Base-by-base conservation (phyloP, 2,329 filamentous ascomycete species). In the Berkeleyomyces rouxiae region DNA sequence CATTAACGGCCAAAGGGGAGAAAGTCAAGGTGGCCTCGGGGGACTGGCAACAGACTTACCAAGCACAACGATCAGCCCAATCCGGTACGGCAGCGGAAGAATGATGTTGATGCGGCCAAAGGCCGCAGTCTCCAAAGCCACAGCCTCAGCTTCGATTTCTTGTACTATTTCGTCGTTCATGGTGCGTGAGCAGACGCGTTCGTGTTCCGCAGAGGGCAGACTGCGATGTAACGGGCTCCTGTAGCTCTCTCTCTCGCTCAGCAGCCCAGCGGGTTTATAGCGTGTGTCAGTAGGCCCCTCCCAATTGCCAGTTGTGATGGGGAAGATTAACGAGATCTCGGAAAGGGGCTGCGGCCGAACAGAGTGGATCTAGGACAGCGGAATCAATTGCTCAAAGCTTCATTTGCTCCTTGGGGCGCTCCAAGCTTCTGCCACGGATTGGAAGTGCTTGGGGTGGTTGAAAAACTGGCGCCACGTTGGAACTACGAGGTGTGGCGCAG, bases 31-130 rank as follows among this genome's bases (percentile, higher is more conserved):
- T 16, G 43, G 53, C 36, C 31, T 10, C 9, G 43, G 11, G 23
- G 37, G 59, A n/a, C n/a, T 62, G 9, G 43, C 13, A 31, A 40
- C 11, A n/a, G 51, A 69, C 79, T 67, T 78, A 95, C 90, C 92
- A 67, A 95, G 77, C 61, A 95, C 86, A 66, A 93, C 77, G 69
- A 96, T 86, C 68, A 95, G 82, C 65, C 90, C 89, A 64, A 96
- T 84, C 67, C 92, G 86, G 73, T 92, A 96, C 51, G 93, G 92
- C 65, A 97, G 79, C 61, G 92, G 93, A 67, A 97, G 44, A 9
- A 65, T 49, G 36, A 63, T 62, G 46, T 65, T 65, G n/a, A 65
- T 65, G 39, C 59, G 53, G 16, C 63, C 63, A 59, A 65, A 65
- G 42, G 62, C 61, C 3, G 63, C 63, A 23, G 55, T 47, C 49